Base-by-base conservation (phyloP, 1,284 basidiomycete genomes). In the Cutaneotrichosporon sp. region DNA sequence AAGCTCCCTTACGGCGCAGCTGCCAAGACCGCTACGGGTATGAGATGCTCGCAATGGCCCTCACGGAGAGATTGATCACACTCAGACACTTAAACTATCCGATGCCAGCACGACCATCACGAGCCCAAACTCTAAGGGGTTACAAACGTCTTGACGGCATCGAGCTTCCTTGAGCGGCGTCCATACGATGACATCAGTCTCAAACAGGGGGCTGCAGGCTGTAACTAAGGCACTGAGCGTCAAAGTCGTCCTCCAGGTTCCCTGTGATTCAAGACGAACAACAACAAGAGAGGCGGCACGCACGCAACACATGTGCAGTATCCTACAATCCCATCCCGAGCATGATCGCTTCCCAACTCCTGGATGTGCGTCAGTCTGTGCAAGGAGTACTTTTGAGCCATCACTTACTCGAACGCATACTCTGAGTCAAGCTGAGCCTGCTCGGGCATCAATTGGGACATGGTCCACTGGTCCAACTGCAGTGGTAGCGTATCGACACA, bases 11-110 rank as follows among this genome's bases (percentile, higher is more conserved):
- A 44, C 44, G 31, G 37, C 19, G 19, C 19, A 1, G 50, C 50
- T 0, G 50, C 50, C 19, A n/a, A 24, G 22, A 52, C 50, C 5
- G 50, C 44, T 17, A 22, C 46, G 16, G 50, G 50, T 19, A 52
- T 46, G 50, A 52, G 50, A 52, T 52, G 50, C 44, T 52, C 17
- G 50, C 44, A 6, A 52, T 52, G 50, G 50, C 46, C 44, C 17
- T n/a, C 12, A 44, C 50, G 5, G 50, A 46, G 31, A 52, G 46
- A 31, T 16, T 41, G 19, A 44, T 52, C 20, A 52, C 50, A 4
- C 44, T 52, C 24, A 44, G 19, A 52, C 50, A 4, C 44, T 52
- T 22, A 44, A 29, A 3, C 37, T 52, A 14, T 34, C 45, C 14
- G 44, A 46, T 25, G 24, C 44, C 3, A 24, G 22, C 27, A 50